A percentile compares a stretch with the other conserved stretches of the same genome.
Evolutionary conservation across 768 basidiomycete species (phyloP).

Genomic region (Lentinula boryana): DNA sequence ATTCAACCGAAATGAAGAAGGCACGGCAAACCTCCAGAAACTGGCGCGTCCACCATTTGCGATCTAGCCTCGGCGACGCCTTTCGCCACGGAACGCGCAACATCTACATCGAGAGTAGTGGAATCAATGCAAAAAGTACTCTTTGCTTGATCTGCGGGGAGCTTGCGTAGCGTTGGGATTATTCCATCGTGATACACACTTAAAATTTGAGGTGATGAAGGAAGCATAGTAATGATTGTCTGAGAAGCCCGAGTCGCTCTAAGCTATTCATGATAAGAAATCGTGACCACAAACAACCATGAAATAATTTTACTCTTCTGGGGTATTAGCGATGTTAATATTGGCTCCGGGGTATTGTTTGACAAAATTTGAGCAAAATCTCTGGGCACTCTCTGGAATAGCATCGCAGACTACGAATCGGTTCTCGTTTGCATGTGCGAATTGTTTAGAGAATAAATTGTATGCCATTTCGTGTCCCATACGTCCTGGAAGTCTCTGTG

Average conservation of each 20-base stretch:
- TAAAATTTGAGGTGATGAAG: conserved; percentile 84
- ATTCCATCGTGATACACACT: conserved; percentile 71
- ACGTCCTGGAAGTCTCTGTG: conserved; percentile 19
- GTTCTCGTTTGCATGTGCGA: conserved; percentile 43
- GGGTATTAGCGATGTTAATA: conserved; percentile 53
- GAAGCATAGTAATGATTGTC: conserved; percentile 85
- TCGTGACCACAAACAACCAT: neutral
- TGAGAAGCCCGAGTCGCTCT: conserved; percentile 62
- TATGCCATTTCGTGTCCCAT: conserved; percentile 87
- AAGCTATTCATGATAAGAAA: conserved; percentile 8
- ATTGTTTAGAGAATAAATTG: conserved; percentile 77
- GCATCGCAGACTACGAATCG: conserved; percentile 80
- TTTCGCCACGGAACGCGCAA: conserved; percentile 60
- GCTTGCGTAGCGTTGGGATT: conserved; percentile 49
- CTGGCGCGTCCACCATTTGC: conserved; percentile 87
- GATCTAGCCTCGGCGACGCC: conserved; percentile 52
- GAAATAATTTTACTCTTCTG: conserved; percentile 53
- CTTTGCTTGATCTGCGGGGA: conserved; percentile 31
- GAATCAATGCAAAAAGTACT: conserved; percentile 78
- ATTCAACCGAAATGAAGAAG: conserved; percentile 6
- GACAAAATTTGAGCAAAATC: conserved; percentile 53
- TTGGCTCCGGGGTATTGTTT: conserved; percentile 53
- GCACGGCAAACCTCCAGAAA: conserved; percentile 68
- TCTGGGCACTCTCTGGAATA: conserved; percentile 46
- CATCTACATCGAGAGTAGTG: conserved; percentile 81